These are phyloP conservation scores for Aureobasidium mangrovei DNA, from an alignment of 2,329 filamentous ascomycete species.

Conservation along the genomic window DNA sequence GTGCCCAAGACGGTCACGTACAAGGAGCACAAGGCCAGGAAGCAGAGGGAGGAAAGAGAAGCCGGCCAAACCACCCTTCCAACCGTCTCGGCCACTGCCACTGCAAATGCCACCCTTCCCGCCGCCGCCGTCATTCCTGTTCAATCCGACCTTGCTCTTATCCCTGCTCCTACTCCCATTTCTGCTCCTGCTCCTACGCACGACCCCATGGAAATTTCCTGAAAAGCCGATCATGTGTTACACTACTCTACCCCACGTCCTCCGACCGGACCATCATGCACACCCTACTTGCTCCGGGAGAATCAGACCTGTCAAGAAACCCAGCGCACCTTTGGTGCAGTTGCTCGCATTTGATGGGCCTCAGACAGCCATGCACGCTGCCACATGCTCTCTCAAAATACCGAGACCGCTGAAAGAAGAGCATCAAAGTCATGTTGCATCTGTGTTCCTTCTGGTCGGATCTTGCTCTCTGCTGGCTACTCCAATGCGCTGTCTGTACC, in stretches of 20 bases:
- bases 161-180: not conserved
- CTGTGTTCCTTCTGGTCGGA: not conserved
- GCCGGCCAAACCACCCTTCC: slow-evolving; percentile 10
- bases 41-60: slow-evolving; percentile 30
- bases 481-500: not conserved
- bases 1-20: slow-evolving; percentile 79
- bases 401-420: no score
- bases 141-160: not conserved
- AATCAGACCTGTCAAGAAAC: no score
- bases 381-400: no score
- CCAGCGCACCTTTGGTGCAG: no score
- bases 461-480: not conserved
- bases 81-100: not conserved
- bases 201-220: slow-evolving; percentile 9
- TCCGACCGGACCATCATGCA: no score
- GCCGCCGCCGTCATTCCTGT: not conserved
- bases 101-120: not conserved
- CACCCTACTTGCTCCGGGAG: no score
- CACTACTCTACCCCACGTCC: no score
- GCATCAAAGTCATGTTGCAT: not conserved
- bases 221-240: not conserved
- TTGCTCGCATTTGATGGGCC: no score
- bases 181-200: not conserved
- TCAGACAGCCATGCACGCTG: no score
- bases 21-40: slow-evolving; percentile 63